Conservation (phyloP, 129 eudicot genomes). For the Erigeron canadensis region DNA sequence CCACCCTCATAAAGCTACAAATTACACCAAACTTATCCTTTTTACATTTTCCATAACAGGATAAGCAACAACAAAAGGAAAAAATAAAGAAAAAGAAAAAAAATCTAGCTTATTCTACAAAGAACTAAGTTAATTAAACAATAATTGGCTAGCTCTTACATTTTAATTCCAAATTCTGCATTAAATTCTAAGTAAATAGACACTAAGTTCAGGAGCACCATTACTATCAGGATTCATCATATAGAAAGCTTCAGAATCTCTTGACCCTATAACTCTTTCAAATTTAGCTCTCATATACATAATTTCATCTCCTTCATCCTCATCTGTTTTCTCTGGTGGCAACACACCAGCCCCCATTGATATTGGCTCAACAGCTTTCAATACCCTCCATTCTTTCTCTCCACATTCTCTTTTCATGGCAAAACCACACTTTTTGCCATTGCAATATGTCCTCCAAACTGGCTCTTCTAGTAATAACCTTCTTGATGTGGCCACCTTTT, state of each 20-base stretch:
- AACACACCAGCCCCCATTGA: slow-evolving; percentile 91
- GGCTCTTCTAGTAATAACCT: slow-evolving; percentile 61
- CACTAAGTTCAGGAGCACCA: slow-evolving; percentile 85
- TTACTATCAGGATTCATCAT: slow-evolving; percentile 90
- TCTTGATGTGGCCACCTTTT: slow-evolving; percentile 1
- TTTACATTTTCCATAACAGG: slow-evolving; percentile 32
- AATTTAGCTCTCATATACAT: slow-evolving; percentile 93
- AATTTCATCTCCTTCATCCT: slow-evolving; percentile 55
- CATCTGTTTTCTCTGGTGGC: slow-evolving; percentile 47
- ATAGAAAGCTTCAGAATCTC: slow-evolving; percentile 85
- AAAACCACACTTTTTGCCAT: slow-evolving; percentile 75
- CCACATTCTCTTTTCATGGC: slow-evolving; percentile 71
- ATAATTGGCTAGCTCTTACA: slow-evolving; percentile 8
- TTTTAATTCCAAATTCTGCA: slow-evolving; percentile 7
- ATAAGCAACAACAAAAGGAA: slow-evolving; percentile 25
- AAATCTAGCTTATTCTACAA: slow-evolving; percentile 25
- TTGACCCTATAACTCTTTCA: slow-evolving; percentile 77
- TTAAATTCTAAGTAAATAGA: slow-evolving; percentile 77
- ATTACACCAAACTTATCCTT: slow-evolving; percentile 33
- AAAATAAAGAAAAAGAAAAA: slow-evolving; percentile 13
- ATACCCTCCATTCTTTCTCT: slow-evolving; percentile 52
- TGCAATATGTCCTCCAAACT: slow-evolving; percentile 76
- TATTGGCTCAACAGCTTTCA: slow-evolving; percentile 75
- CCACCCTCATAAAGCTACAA: slow-evolving; percentile 47
- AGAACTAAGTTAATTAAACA: slow-evolving; percentile 28